These are phyloP conservation scores for Sarocladiaceae sp. DNA, from an alignment of 2,329 filamentous ascomycete genomes.

Conservation along the genomic window DNA sequence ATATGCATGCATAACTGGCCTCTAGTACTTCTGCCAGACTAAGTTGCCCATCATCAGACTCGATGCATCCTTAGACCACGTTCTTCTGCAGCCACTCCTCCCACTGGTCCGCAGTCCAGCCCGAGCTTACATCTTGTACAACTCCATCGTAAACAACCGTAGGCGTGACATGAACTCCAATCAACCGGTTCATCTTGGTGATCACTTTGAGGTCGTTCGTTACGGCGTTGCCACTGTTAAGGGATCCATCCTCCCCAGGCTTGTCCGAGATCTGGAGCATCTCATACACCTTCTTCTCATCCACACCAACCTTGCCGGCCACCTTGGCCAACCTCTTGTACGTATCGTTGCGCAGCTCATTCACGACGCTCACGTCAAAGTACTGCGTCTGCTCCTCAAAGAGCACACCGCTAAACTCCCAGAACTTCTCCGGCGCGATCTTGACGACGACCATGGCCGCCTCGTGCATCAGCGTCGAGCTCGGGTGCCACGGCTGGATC, in stretches of 20 bases:
- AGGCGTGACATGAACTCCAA: slow-evolving; percentile 84
- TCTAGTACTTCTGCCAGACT: too few species aligned
- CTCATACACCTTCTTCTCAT: slow-evolving; percentile 62
- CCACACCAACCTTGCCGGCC: slow-evolving; percentile 61
- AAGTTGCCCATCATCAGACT: too few species aligned
- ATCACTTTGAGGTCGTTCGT: slow-evolving; percentile 81
- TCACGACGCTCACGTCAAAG: slow-evolving; percentile 79
- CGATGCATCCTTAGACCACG: slow-evolving; percentile 37
- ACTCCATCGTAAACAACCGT: slow-evolving; percentile 86
- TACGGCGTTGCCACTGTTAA: slow-evolving; percentile 76
- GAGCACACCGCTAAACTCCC: slow-evolving; percentile 66
- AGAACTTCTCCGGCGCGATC: slow-evolving; percentile 67
- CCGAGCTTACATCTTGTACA: slow-evolving; percentile 72
- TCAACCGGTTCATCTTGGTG: slow-evolving; percentile 71
- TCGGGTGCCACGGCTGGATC: slow-evolving; percentile 92
- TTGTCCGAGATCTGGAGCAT: slow-evolving; percentile 64
- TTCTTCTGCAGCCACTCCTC: slow-evolving; percentile 68
- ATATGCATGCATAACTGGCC: too few species aligned
- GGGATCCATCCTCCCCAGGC: slow-evolving; percentile 56
- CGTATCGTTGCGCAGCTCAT: slow-evolving; percentile 77
- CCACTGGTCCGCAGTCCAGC: slow-evolving; percentile 78
- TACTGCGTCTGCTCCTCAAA: slow-evolving; percentile 63
- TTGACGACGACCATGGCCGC: slow-evolving; percentile 74
- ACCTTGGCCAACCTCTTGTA: slow-evolving; percentile 74
- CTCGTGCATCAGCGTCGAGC: slow-evolving; percentile 74